Conservation (phyloP, 2,329 filamentous ascomycete species). For the Plectosphaerella cucumerina region DNA sequence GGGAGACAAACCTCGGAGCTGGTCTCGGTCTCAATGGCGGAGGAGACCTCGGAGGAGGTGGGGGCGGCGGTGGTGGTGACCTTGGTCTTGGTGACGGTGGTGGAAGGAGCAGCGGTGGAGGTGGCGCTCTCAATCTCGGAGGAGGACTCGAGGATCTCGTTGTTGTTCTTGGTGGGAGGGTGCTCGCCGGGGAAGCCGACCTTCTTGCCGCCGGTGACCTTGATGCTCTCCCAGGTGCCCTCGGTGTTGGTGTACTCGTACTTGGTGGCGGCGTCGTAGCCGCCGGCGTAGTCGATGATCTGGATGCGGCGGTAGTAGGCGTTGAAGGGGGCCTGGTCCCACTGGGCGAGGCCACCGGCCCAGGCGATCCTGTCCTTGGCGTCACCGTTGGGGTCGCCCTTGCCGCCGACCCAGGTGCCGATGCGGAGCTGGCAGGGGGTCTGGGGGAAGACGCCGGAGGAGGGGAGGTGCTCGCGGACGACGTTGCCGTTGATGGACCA, state of each 20-base stretch:
- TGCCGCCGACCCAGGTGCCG: slow-evolving; percentile 52
- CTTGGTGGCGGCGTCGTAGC: slow-evolving; percentile 17
- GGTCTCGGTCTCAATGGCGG: not conserved
- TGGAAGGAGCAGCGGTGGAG: not conserved
- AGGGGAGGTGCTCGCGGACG: slow-evolving; percentile 42
- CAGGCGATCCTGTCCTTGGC: slow-evolving; percentile 59
- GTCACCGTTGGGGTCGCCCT: slow-evolving; percentile 34
- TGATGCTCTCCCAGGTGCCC: slow-evolving; percentile 22
- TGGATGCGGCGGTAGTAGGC: slow-evolving; percentile 20
- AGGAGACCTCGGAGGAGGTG: not conserved
- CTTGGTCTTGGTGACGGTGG: not conserved
- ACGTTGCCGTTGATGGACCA: slow-evolving; percentile 54
- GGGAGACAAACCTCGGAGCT: not conserved
- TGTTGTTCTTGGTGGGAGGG: not conserved
- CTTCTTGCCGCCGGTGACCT: slow-evolving; percentile 20
- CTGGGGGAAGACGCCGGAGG: slow-evolving; percentile 59
- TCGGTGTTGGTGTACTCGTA: slow-evolving; percentile 22
- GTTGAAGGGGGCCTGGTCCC: slow-evolving; percentile 18
- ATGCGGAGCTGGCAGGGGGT: slow-evolving; percentile 65
- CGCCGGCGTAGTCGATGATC: slow-evolving; percentile 24
- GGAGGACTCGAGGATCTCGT: not conserved
- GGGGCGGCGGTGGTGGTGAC: not conserved
- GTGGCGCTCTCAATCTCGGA: not conserved
- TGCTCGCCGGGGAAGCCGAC: not conserved
- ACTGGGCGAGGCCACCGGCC: slow-evolving; percentile 54